These are phyloP conservation scores for Hygrophila difformis DNA, from an alignment of 257 asterid genomes.

Conservation along the genomic window DNA sequence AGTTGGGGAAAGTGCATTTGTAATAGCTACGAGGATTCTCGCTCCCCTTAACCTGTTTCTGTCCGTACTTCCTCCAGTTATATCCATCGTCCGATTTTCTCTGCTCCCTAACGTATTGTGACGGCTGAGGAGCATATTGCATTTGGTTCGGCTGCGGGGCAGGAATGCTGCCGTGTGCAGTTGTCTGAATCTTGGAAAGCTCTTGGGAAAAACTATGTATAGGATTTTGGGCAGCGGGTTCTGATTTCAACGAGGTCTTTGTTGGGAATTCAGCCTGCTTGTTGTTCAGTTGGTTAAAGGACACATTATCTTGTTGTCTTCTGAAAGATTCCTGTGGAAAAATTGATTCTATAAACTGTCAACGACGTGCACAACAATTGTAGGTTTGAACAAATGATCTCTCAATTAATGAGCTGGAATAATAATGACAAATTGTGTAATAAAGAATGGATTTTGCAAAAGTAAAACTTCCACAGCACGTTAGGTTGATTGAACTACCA, in stretches of 20 bases:
- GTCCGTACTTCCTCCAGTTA: slow-evolving; percentile 86
- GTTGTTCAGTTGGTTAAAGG: background rate
- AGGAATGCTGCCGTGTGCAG: slow-evolving; percentile 8
- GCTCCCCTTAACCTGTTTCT: slow-evolving; percentile 83
- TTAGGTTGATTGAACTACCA: no score
- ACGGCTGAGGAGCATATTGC: slow-evolving; percentile 36
- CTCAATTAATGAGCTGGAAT: no score
- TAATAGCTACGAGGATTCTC: slow-evolving; percentile 84
- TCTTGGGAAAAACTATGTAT: slow-evolving; percentile 22
- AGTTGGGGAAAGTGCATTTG: slow-evolving; percentile 69
- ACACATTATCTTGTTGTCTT: slow-evolving; percentile 11
- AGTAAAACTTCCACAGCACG: no score
- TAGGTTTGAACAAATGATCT: background rate
- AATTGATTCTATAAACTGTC: background rate
- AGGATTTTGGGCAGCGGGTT: slow-evolving; percentile 25
- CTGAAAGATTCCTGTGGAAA: slow-evolving; percentile 36
- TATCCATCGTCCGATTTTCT: slow-evolving; percentile 79
- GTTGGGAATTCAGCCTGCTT: slow-evolving; percentile 1
- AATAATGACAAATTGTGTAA: slow-evolving; percentile 5
- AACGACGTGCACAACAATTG: background rate
- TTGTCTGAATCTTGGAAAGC: slow-evolving; percentile 15
- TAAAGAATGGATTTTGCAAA: no score
- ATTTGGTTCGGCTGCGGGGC: slow-evolving; percentile 17
- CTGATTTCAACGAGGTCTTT: slow-evolving; percentile 18
- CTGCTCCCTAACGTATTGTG: slow-evolving; percentile 58